Evolutionary conservation across 306 rosid genomes (phyloP).

Genomic region (Senna tora): DNA sequence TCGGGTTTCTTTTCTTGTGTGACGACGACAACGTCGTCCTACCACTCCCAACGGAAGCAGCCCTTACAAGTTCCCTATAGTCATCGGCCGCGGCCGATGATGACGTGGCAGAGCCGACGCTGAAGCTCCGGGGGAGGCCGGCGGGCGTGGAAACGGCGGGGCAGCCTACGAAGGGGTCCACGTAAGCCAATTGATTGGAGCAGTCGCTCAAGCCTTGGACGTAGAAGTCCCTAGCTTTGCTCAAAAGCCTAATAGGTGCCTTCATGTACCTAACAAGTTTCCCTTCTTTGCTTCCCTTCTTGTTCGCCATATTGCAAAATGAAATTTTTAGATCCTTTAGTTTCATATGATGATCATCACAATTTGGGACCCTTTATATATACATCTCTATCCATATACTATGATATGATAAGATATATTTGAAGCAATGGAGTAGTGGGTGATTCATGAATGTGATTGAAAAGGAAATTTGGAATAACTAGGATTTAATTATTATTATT

Average conservation of each 20-base stretch:
- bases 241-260: slow-evolving; percentile 48
- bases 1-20: too few species aligned
- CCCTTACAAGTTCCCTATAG: slow-evolving; percentile 57
- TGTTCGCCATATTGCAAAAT: slow-evolving; percentile 31
- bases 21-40: background rate
- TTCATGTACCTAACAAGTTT: slow-evolving; percentile 39
- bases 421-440: background rate
- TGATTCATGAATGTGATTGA: background rate
- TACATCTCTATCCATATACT: background rate
- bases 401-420: background rate
- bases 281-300: slow-evolving; percentile 33
- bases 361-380: background rate
- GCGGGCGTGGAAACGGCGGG: slow-evolving; percentile 29
- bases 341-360: background rate
- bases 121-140: slow-evolving; percentile 58
- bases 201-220: slow-evolving; percentile 49
- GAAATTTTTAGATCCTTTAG: too few species aligned
- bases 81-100: slow-evolving; percentile 39
- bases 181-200: slow-evolving; percentile 36
- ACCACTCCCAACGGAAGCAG: slow-evolving; percentile 40
- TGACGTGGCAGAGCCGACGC: slow-evolving; percentile 34
- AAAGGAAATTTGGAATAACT: background rate
- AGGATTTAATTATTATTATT: background rate
- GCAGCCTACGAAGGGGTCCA: slow-evolving; percentile 42
- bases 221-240: slow-evolving; percentile 57